A percentile compares a stretch with the other conserved stretches of the same genome.
phyloP scores from a whole-genome alignment of 2,329 filamentous ascomycete species.

The Calonectria honghensis region DNA sequence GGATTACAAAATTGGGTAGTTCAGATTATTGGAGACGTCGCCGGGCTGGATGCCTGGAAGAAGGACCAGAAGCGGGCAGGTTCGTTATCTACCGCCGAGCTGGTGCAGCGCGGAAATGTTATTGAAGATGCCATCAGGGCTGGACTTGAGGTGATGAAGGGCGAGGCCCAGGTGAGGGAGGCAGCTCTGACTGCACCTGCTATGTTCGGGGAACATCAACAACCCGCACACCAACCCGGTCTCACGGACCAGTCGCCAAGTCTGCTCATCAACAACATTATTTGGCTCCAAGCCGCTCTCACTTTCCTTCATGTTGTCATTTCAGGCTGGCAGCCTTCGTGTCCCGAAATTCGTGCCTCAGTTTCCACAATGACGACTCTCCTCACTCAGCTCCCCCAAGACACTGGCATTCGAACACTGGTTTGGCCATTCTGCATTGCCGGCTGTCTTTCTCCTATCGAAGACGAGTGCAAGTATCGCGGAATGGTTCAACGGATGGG shows the following conservation, averaged over 20 bases:
- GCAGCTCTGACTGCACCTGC: conserved; percentile 26
- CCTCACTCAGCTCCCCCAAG: conserved; percentile 57
- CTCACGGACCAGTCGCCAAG: conserved; percentile 48
- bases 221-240: conserved; percentile 48
- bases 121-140: conserved; percentile 63
- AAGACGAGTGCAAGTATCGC: conserved; percentile 65
- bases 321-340: conserved; percentile 70
- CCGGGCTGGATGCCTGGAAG: conserved; percentile 74
- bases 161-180: conserved; percentile 30
- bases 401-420: conserved; percentile 59
- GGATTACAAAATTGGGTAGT: conserved; percentile 76
- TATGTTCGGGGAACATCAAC: conserved; percentile 49
- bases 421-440: conserved; percentile 66
- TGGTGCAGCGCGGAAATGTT: conserved; percentile 65
- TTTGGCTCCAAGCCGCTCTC: conserved; percentile 70
- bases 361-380: conserved; percentile 60
- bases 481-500: conserved; percentile 64
- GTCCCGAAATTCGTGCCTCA: conserved; percentile 61
- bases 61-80: conserved; percentile 65
- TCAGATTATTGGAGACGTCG: conserved; percentile 71
- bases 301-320: conserved; percentile 70
- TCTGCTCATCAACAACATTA: conserved; percentile 58
- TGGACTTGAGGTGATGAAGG: conserved; percentile 58
- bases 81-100: conserved; percentile 66
- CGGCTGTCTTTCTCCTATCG: conserved; percentile 62